A percentile compares a stretch with the other conserved stretches of the same genome.
phyloP scores from a whole-genome alignment of 1,139 yeast genomes.

The Geotrichum fermentans region DNA sequence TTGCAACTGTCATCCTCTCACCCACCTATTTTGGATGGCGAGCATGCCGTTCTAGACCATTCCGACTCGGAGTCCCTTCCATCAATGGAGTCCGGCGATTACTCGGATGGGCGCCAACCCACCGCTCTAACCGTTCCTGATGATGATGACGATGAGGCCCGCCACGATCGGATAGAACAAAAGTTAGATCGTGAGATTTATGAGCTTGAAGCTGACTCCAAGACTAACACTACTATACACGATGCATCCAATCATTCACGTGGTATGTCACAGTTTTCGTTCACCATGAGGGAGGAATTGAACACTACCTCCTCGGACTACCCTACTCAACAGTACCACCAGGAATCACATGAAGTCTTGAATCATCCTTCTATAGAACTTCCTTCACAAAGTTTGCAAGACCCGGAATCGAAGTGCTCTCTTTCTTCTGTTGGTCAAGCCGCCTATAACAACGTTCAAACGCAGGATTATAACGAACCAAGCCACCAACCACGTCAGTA shows the following conservation, averaged over 20 bases:
- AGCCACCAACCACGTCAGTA: too few species aligned
- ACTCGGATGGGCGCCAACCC: not conserved
- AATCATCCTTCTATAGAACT: not conserved
- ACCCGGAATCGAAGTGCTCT: too few species aligned
- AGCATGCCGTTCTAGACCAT: conserved; percentile 10
- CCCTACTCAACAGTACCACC: too few species aligned
- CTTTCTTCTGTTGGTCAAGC: too few species aligned
- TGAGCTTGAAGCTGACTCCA: conserved; percentile 2
- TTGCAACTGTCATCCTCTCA: conserved; percentile 1
- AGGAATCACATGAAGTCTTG: too few species aligned
- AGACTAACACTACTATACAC: not conserved
- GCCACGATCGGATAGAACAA: conserved; percentile 7
- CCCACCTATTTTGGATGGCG: not conserved
- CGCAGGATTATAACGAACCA: too few species aligned
- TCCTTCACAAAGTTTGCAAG: too few species aligned
- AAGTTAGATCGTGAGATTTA: conserved; percentile 7
- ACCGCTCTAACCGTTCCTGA: conserved; percentile 3
- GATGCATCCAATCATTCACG: not conserved
- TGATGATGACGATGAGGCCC: not conserved
- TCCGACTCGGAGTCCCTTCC: conserved; percentile 4
- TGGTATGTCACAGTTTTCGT: conserved; percentile 8
- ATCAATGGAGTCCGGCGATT: not conserved
- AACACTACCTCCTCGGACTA: too few species aligned
- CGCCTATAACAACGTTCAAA: too few species aligned
- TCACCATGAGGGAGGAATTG: not conserved